Conservation (phyloP, 345 rosid species). For the Camelina laxa region DNA sequence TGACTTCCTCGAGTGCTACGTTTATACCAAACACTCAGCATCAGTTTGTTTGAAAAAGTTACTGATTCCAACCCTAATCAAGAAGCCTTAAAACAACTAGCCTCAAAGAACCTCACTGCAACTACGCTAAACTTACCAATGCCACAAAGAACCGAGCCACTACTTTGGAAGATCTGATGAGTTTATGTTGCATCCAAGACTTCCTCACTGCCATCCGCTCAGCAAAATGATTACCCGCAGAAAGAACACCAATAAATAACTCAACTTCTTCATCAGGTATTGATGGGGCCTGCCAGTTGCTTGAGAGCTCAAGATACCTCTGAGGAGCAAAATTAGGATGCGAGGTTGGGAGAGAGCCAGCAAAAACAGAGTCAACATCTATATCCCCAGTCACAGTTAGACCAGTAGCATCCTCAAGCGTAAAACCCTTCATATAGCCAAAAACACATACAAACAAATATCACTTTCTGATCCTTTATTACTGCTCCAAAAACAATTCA, state of each 20-base stretch:
- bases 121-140: constrained; percentile 47
- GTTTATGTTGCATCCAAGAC: constrained; percentile 79
- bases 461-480: constrained; percentile 28
- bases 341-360: constrained; percentile 67
- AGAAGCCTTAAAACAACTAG: background rate
- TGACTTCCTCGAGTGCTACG: constrained; percentile 64
- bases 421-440: constrained; percentile 57
- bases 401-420: constrained; percentile 87
- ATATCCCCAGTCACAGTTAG: constrained; percentile 65
- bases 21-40: constrained; percentile 26
- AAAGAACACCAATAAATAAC: constrained; percentile 72
- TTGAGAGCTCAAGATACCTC: constrained; percentile 67
- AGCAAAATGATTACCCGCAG: constrained; percentile 76
- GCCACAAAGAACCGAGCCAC: constrained; percentile 88
- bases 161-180: constrained; percentile 64
- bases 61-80: too few species aligned
- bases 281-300: constrained; percentile 67
- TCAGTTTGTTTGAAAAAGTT: too few species aligned
- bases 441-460: constrained; percentile 26
- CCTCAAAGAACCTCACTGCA: constrained; percentile 1
- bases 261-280: constrained; percentile 55
- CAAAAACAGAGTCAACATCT: constrained; percentile 64
- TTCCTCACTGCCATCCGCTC: constrained; percentile 88
- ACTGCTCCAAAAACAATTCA: background rate
- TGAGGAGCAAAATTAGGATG: constrained; percentile 77